Evolutionary conservation across 495 filamentous ascomycete species (phyloP), one percentile per base, ranked within the genome.

Genomic region (Penicillium maclennaniae): DNA sequence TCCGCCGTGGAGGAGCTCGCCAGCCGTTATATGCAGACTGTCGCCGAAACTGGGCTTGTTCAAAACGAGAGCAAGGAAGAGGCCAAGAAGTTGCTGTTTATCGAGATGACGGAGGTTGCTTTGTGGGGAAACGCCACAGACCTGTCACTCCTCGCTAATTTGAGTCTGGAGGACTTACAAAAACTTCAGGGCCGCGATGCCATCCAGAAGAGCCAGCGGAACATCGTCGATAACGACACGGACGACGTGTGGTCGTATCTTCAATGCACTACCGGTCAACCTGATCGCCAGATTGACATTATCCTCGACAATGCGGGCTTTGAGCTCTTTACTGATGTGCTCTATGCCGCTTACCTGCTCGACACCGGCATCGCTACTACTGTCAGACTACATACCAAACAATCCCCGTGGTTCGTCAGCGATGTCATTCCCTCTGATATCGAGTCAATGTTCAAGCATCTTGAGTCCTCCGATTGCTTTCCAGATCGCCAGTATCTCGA

Each of bases 111-210:
- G 70, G 87, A 92, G 70, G 89, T 92, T 53, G 92, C 89, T 63
- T 79, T 93, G 27, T 95, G 90, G 90, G 91, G 90, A 16, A 93
- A 95, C 64, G 90, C 91, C 7, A 95, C 89, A 2, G 91, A 95
- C 59, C 76, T 93, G 17, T 91, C 87, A 6, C 82, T 95, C 31
- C 77, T 95, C 20, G 92, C 88, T 0, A 84, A 79, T 59, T 77
- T 93, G 41, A 84, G 85, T 0, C 92, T 92, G 66, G 87, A 90
- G 49, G 90, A 92, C 58, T 88, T 95, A 51, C 90, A 93, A 69
- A 88, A 89, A 62, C 77, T 95, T 9, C 89, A 95, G 67, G 89
- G 88, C 0, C 81, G 85, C 2, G 80, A 87, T 46, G 87, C 88
- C 7, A 77, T 89, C 45, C 88, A 88, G 60, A 76, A 73, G 0